phyloP scores from a whole-genome alignment of 2,329 filamentous ascomycete genomes.

The Ophiocordyceps sinensis region DNA sequence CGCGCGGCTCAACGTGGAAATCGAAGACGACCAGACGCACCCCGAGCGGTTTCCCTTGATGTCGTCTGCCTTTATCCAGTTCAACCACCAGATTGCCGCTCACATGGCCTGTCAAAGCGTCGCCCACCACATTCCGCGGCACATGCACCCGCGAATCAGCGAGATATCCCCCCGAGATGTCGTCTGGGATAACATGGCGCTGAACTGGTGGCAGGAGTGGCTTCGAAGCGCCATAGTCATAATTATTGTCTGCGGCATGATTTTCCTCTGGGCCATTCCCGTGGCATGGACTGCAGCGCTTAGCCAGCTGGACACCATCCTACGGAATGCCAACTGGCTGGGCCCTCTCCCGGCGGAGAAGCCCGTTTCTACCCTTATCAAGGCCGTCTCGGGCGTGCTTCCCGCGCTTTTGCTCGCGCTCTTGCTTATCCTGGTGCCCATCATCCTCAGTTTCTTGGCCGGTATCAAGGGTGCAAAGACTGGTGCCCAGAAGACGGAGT shows the following conservation, averaged over 20 bases:
- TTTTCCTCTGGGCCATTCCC: constrained; percentile 80
- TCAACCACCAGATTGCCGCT: constrained; percentile 92
- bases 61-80: constrained; percentile 96
- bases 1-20: constrained; percentile 78
- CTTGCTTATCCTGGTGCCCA: constrained; percentile 65
- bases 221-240: constrained; percentile 54
- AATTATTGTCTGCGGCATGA: constrained; percentile 53
- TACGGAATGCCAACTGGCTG: constrained; percentile 53
- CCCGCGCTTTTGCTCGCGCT: constrained; percentile 65
- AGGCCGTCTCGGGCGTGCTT: constrained; percentile 67
- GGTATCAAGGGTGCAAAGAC: constrained; percentile 69
- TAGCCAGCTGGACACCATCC: constrained; percentile 60
- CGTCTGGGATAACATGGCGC: constrained; percentile 93
- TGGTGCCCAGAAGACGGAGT: constrained; percentile 60
- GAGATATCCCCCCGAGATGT: constrained; percentile 90
- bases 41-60: constrained; percentile 79
- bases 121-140: constrained; percentile 78
- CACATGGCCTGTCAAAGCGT: constrained; percentile 96
- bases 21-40: constrained; percentile 76
- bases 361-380: constrained; percentile 44
- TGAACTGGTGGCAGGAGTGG: constrained; percentile 88
- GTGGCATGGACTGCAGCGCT: constrained; percentile 78
- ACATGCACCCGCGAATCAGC: constrained; percentile 86
- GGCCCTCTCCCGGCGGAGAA: constrained; percentile 48
- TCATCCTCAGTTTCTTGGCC: constrained; percentile 62